Base-by-base conservation (phyloP, 1,284 basidiomycete genomes). In the Ceratobasidium sp. region DNA sequence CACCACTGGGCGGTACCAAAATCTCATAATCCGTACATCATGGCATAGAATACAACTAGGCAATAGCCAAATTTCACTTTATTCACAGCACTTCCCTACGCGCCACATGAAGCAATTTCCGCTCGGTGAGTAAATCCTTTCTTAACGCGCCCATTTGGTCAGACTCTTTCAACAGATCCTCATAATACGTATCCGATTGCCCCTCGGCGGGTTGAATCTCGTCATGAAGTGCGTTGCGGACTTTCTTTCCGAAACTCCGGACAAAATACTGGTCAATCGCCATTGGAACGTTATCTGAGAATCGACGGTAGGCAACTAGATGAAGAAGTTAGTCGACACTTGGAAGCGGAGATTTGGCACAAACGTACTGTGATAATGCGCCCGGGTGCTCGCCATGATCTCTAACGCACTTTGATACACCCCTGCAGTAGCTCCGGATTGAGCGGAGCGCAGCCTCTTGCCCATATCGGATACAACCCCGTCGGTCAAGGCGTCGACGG, bases 341-440 rank as follows among this genome's bases (percentile, higher is more conserved):
- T 12, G 15, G 9, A 40, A 40, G 10, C 12, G 17, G n/a, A 52
- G 12, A 61, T 61, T 48, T 9, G 15, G 33, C 7, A 64, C 40
- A 15, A 40, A 78, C 80, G 10, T 78, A 91, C 91, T 90, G 87
- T 93, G 91, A 83, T 92, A 94, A 80, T 94, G 94, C 0, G 91
- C 93, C 0, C 91, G 86, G 3, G 91, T 90, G 57, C 91, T 88
- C 0, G 92, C 90, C 91, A 93, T 93, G 80, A 93, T 91, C 12
- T 83, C 82, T 3, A 94, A 82, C 0, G 89, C 91, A 0, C 88
- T 77, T 50, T 56, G 61, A 40, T 67, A n/a, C 3, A 38, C 40
- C 38, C 23, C 62, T 26, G 33, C 40, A 10, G 48, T 10, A 50
- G 33, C 42, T 33, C 33, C 50, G 38, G 65, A 12, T 48, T 33